Evolutionary conservation across 2,329 filamentous ascomycete species (phyloP).

Genomic region (Myriosclerotinia curreyana): DNA sequence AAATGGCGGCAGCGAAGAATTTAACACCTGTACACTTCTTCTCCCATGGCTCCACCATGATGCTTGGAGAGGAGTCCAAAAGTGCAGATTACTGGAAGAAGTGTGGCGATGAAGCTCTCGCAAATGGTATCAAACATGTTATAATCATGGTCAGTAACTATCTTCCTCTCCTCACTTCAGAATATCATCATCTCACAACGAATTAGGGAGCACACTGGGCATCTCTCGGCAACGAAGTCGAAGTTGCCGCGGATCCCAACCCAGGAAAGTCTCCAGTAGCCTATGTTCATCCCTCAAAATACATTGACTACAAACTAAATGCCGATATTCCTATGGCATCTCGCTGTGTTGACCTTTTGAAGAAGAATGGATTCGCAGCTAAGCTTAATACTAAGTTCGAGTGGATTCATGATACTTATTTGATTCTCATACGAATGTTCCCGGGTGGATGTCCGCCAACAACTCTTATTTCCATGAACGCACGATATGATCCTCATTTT

Average conservation of each 20-base stretch:
- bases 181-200: neutral
- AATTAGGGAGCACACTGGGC: constrained; percentile 66
- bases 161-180: neutral
- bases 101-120: constrained; percentile 60
- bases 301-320: constrained; percentile 58
- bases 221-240: constrained; percentile 51
- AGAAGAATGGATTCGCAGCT: constrained; percentile 52
- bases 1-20: neutral
- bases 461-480: constrained; percentile 56
- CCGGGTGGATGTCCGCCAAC: constrained; percentile 62
- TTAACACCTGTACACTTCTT: constrained; percentile 44
- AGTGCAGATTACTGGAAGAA: constrained; percentile 65
- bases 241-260: constrained; percentile 58
- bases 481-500: constrained; percentile 54
- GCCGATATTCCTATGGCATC: constrained; percentile 55
- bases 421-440: constrained; percentile 69
- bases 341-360: constrained; percentile 50
- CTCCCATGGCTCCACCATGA: constrained; percentile 70
- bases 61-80: constrained; percentile 61
- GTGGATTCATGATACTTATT: constrained; percentile 71
- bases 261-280: constrained; percentile 63
- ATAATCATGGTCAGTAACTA: constrained; percentile 59
- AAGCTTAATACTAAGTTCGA: constrained; percentile 55
- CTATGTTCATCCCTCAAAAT: constrained; percentile 62
- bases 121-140: constrained; percentile 57